Base-by-base conservation (phyloP, 495 filamentous ascomycete species). In the Emericellopsis terricola region DNA sequence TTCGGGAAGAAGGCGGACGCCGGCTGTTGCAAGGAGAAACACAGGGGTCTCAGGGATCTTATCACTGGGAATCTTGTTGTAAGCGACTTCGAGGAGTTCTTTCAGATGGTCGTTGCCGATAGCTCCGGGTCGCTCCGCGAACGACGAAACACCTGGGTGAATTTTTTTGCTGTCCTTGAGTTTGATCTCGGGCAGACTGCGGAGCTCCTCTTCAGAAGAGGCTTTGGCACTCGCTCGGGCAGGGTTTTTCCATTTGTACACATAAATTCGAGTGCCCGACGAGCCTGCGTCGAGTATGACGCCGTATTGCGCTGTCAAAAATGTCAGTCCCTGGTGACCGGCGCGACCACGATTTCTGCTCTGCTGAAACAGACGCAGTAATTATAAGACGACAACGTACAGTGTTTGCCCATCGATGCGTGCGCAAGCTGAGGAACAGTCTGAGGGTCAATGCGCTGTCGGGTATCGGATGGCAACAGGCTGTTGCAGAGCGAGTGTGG, bases 1-100 rank as follows among this genome's bases (percentile, higher is more conserved):
- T 26, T 78, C 68, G 14, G 75, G 75, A n/a, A 99, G 65, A 10
- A 99, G 62, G 28, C 89, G 78, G 77, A 99, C 84, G 15, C 89
- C 89, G n/a, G 89, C 89, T 3, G 89, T 99, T 19, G 89, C 89
- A 41, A 96, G 79, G 19, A 99, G 59, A 45, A 94, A 99, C 16
- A 99, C 71, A 2, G 89, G 91, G 0, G 89, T 96, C 33, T 89
- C 72, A 34, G 71, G 64, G 26, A 84, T 66, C 43, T 81, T 78
- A 31, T 83, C 67, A 14, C 61, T 54, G 15, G 89, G 89, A n/a
- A 97, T 76, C 18, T 76, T 56, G n/a, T 75, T 60, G 35, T 79
- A 68, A 15, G 91, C 89, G 55, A 87, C 84, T n/a, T 78, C 64
- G 30, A 96, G 61, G 7, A 97, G 64, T 21, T 69, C 50, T 24